Evolutionary conservation across 345 rosid genomes (phyloP), one percentile per base, ranked within the genome.

Genomic region (Arabidopsis suecica): DNA sequence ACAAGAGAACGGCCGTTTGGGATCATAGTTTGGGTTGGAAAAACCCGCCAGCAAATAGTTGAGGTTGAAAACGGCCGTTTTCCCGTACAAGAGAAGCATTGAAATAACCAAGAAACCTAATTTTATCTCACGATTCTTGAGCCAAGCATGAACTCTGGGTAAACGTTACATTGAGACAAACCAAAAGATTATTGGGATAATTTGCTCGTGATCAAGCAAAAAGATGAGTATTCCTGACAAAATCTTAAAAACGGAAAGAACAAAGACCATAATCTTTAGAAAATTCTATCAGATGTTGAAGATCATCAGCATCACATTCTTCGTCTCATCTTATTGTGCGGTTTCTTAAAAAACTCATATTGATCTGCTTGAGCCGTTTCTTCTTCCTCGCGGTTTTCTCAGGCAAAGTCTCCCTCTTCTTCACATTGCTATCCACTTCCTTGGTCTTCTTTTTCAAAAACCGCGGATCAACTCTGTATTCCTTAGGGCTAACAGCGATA

Each of bases 301-400:
- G 53, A 18, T 51, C 9, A 41, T 37, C 50, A 73, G 34, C 40
- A 76, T 61, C 73, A 68, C 69, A 76, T 68, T 34, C 69, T 68
- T 13, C 74, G 54, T 54, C 89, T 83, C 93, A 79, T 85, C 84
- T n/a, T 73, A 14, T 73, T 80, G 20, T 71, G 88, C 0, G 97
- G 90, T 83, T 95, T 90, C 86, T 92, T 95, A 74, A 95, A 55
- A 90, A 92, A 80, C 99, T 95, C 44, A 95, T 69, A 55, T 86
- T 85, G 57, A 95, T 90, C 86, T 88, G 82, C 91, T 83, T 92
- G 6, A 90, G 89, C 6, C 89, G 86, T 48, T 82, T 87, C 86
- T 83, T 95, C 84, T 95, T 95, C 84, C 96, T 85, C 0, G 93
- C 97, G 69, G 85, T 90, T 86, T 95, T 95, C 86, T 95, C 98